Percentiles rank a stretch among this genome's conserved stretches.
phyloP scores from a whole-genome alignment of 148 eudicot species.

The Chenopodium suecicum region DNA sequence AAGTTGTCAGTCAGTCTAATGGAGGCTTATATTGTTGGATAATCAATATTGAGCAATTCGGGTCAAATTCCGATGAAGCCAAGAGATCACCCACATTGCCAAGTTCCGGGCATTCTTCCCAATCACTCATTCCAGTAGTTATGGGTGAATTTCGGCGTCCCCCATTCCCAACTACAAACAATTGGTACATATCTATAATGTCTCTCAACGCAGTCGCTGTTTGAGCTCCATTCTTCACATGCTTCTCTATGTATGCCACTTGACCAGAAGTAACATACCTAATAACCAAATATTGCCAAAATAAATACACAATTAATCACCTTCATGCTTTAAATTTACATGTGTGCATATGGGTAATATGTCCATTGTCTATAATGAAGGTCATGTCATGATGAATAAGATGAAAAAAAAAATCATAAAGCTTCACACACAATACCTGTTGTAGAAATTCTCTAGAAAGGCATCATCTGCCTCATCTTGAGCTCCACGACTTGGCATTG shows the following conservation, averaged over 20 bases:
- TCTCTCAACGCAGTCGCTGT: conserved; percentile 72
- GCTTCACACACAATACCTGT: conserved; percentile 39
- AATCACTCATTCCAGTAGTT: conserved; percentile 81
- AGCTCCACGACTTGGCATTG: conserved; percentile 50
- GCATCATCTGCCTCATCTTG: conserved; percentile 71
- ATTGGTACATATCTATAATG: conserved; percentile 70
- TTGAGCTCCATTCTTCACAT: conserved; percentile 67
- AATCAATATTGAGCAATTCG: conserved; percentile 75
- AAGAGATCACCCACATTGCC: conserved; percentile 85
- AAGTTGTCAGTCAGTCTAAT: conserved; percentile 32
- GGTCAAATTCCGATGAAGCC: conserved; percentile 84
- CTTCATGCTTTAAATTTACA: too few species aligned
- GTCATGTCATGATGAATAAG: neutral
- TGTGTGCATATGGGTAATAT: too few species aligned
- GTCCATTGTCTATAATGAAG: neutral
- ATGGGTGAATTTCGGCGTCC: conserved; percentile 55
- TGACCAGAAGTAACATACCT: conserved; percentile 90
- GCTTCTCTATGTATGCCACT: conserved; percentile 83
- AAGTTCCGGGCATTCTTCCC: conserved; percentile 98
- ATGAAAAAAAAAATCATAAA: neutral
- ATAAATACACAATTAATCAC: neutral
- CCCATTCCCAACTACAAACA: conserved; percentile 80
- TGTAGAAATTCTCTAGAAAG: conserved; percentile 66
- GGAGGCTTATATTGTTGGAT: conserved; percentile 61
- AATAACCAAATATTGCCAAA: neutral